Evolutionary conservation across 75 land plant species (phyloP), one percentile per base, ranked within the genome.

Genomic region (Adiantum capillusveneris): DNA sequence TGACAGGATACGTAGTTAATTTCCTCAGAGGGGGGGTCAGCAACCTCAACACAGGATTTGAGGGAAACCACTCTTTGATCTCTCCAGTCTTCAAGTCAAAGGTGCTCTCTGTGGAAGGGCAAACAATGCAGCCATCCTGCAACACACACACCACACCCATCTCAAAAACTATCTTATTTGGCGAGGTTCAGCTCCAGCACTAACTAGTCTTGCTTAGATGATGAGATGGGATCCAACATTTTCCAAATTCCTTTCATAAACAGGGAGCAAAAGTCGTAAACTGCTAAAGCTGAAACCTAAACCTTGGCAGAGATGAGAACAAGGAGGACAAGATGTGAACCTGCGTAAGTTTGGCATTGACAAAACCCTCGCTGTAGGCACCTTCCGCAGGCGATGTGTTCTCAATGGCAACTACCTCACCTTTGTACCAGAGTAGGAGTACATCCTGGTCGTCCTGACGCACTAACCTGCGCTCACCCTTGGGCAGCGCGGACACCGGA

Each of bases 321-420:
- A 50, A 20, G n/a, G 14, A 26, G 14, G 1, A 43, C 29, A 39
- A 59, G 24, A 30, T 28, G 34, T 34, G 20, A 28, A 88, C 98
- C 85, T 90, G 85, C 16, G 98, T 94, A 65, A 94, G 79, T 58
- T 80, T 87, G 17, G 98, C 98, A 72, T 94, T 90, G 67, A 94
- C 31, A 24, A 94, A 65, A 0, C 98, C 98, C 57, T 94, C 98
- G 53, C 67, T 72, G 64, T 94, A 94, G 18, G 98, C 98, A 1
- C 98, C 98, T 51, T 94, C 98, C 17, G 98, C 98, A 41, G 98
- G 98, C 18, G 91, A 86, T 39, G 68, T 63, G 71, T 94, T 94
- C 79, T 94, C 98, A 58, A 94, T 79, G 5, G 98, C 98, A 53
- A 81, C 69, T 2, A 94, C 66, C 44, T 81, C 73, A 36, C 82